Conservation (phyloP, 176 grass and related monocot species). For the Aegilops longissima region DNA sequence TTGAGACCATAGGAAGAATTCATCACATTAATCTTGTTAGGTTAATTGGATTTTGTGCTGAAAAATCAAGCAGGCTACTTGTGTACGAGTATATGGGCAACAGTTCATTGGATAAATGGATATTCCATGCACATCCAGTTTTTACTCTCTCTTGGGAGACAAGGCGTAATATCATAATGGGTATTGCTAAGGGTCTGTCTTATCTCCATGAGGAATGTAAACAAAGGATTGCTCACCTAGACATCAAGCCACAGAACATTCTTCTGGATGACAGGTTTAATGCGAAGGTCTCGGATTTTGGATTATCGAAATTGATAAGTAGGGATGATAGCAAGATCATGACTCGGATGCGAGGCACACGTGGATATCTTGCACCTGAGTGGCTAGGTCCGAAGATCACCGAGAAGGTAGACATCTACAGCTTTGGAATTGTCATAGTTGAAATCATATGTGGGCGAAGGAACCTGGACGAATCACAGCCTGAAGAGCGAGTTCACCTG, state of each 20-base stretch:
- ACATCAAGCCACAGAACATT: constrained; percentile 15
- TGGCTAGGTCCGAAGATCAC: not conserved
- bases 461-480: not conserved
- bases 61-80: not conserved
- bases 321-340: not conserved
- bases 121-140: not conserved
- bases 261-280: not conserved
- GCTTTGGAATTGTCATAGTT: not conserved
- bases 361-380: constrained; percentile 4
- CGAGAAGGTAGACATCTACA: constrained; percentile 1
- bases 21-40: not conserved
- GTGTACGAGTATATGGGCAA: constrained; percentile 8
- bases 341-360: not conserved
- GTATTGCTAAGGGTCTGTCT: not conserved
- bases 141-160: not conserved
- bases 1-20: not conserved
- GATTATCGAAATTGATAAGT: not conserved
- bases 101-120: not conserved
- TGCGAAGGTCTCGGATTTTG: not conserved
- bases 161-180: not conserved
- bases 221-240: not conserved
- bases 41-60: not conserved
- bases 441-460: not conserved
- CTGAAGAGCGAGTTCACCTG: not conserved
- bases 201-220: not conserved